phyloP scores from a whole-genome alignment of 2,329 filamentous ascomycete species.

The Aspergillus tamarii region DNA sequence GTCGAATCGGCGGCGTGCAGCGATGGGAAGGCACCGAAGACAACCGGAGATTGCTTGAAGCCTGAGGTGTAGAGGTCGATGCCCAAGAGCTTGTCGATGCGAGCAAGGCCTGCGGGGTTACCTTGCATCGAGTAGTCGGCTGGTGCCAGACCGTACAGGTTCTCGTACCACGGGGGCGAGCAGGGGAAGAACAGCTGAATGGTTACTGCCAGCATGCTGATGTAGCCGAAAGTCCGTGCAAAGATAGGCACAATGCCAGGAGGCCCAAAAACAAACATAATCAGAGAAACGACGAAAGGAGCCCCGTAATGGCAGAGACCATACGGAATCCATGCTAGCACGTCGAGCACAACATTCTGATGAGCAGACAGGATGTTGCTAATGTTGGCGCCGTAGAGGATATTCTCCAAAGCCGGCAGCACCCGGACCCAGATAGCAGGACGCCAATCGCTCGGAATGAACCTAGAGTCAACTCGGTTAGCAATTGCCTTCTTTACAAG shows the following conservation, averaged over 20 bases:
- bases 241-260: slow-evolving; percentile 84
- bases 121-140: slow-evolving; percentile 91
- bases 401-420: slow-evolving; percentile 90
- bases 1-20: slow-evolving; percentile 89
- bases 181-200: slow-evolving; percentile 92
- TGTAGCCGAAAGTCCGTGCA: slow-evolving; percentile 85
- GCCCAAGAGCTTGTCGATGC: slow-evolving; percentile 87
- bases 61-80: slow-evolving; percentile 90
- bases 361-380: slow-evolving; percentile 94
- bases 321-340: slow-evolving; percentile 92
- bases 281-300: slow-evolving; percentile 74
- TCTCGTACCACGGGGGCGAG: slow-evolving; percentile 97
- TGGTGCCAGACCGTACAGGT: slow-evolving; percentile 83
- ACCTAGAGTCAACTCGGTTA: slow-evolving; percentile 57
- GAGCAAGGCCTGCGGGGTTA: slow-evolving; percentile 83
- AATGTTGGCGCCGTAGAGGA: slow-evolving; percentile 91
- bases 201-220: slow-evolving; percentile 84
- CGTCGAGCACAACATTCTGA: slow-evolving; percentile 78
- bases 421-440: slow-evolving; percentile 96
- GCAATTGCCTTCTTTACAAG: slow-evolving; percentile 8
- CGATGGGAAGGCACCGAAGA: slow-evolving; percentile 94
- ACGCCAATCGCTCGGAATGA: slow-evolving; percentile 84
- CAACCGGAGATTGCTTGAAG: slow-evolving; percentile 86
- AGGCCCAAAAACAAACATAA: slow-evolving; percentile 87
- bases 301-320: slow-evolving; percentile 88